Conservation (phyloP, 192 early-diverging fungal genomes). For the Umbelopsis sp. region DNA sequence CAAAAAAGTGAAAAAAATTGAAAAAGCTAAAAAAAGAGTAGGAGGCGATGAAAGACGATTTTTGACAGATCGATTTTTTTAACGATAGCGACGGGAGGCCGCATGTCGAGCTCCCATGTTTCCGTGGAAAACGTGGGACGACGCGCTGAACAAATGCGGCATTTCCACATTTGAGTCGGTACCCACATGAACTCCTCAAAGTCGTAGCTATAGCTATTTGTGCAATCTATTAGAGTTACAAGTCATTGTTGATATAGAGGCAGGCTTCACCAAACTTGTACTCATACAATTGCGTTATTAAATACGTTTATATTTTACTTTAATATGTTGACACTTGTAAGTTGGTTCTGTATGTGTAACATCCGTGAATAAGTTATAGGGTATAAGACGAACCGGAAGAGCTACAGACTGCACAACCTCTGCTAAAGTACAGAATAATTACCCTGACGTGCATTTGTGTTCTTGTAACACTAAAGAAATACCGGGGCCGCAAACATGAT, state of each 20-base stretch:
- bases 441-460: neutral
- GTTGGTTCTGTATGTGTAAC: neutral
- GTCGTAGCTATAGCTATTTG: too few species aligned
- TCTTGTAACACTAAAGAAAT: neutral
- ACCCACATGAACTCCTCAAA: too few species aligned
- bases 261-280: too few species aligned
- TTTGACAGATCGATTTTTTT: slow-evolving; percentile 15
- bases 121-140: neutral
- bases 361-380: neutral
- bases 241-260: too few species aligned
- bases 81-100: neutral
- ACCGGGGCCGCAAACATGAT: neutral
- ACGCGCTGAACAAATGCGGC: neutral
- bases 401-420: too few species aligned
- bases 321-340: neutral
- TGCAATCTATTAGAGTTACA: too few species aligned
- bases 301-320: too few species aligned
- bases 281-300: too few species aligned
- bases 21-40: neutral
- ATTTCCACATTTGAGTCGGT: neutral
- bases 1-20: neutral
- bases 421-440: neutral
- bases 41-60: neutral
- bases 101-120: neutral
- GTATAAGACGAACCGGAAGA: too few species aligned